phyloP scores from a whole-genome alignment of 306 rosid species.

The Begonia peltatifolia region DNA sequence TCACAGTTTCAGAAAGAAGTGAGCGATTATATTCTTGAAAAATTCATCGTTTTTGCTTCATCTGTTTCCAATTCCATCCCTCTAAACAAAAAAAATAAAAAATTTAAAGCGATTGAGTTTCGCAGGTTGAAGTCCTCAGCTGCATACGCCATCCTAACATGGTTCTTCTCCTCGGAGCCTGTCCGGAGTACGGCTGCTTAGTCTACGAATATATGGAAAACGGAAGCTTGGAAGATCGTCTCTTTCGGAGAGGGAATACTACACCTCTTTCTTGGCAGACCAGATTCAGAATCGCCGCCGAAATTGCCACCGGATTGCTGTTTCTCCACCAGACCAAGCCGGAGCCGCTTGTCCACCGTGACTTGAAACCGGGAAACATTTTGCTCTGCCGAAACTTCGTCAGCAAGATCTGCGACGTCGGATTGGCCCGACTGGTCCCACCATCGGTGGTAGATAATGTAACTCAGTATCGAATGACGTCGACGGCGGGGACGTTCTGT shows the following conservation, averaged over 20 bases:
- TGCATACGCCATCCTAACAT: conserved; percentile 93
- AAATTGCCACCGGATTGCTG: conserved; percentile 69
- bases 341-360: conserved; percentile 92
- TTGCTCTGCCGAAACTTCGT: conserved; percentile 63
- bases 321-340: conserved; percentile 96
- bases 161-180: conserved; percentile 96
- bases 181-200: conserved; percentile 90
- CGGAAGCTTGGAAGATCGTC: conserved; percentile 83
- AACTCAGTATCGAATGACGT: conserved; percentile 77
- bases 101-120: not conserved
- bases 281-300: conserved; percentile 74
- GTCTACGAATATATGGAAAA: conserved; percentile 85
- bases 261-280: conserved; percentile 69
- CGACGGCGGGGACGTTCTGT: conserved; percentile 92
- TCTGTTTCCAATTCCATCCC: too few species aligned
- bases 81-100: too few species aligned
- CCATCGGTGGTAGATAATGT: conserved; percentile 49
- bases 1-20: conserved; percentile 89
- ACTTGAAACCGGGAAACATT: conserved; percentile 88
- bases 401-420: conserved; percentile 83
- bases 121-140: conserved; percentile 80
- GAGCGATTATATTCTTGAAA: not conserved
- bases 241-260: conserved; percentile 38
- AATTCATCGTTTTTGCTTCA: too few species aligned
- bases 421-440: conserved; percentile 85